Percentiles rank a stretch among this genome's conserved stretches.
phyloP scores from a whole-genome alignment of 2,329 filamentous ascomycete species.

The Cordyceps cateniannulata region DNA sequence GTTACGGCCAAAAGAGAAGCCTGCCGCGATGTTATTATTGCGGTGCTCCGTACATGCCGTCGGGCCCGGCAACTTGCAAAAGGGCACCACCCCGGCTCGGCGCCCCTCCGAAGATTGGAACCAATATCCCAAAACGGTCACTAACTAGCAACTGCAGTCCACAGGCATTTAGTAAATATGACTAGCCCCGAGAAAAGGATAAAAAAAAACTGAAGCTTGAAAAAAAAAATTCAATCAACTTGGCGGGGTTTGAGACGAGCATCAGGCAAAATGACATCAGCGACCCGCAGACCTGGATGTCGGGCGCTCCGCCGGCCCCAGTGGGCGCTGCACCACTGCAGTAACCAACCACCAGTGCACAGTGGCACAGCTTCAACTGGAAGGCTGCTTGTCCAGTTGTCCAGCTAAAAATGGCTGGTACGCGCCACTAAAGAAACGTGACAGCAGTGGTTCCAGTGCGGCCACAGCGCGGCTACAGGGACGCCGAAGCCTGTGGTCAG shows the following conservation, averaged over 20 bases:
- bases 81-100: neutral
- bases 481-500: too few relatives aligned
- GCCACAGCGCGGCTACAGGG: neutral
- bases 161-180: neutral
- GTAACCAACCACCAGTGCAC: neutral
- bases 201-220: neutral
- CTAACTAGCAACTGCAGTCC: slow-evolving; percentile 5
- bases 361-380: neutral
- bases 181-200: neutral
- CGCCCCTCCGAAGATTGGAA: neutral
- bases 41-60: too few relatives aligned
- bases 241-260: neutral
- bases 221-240: neutral
- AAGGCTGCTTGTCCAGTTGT: neutral
- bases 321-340: neutral
- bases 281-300: neutral
- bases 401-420: too few relatives aligned
- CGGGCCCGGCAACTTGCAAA: neutral
- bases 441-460: too few relatives aligned
- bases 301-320: slow-evolving; percentile 1
- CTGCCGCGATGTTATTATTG: too few relatives aligned
- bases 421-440: neutral
- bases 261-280: slow-evolving; percentile 11
- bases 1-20: neutral
- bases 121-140: slow-evolving; percentile 5